Percentiles rank a stretch among this genome's conserved stretches.
Conservation (phyloP, 495 filamentous ascomycete genomes). For the Aspergillus sclerotiicarbonarius region DNA sequence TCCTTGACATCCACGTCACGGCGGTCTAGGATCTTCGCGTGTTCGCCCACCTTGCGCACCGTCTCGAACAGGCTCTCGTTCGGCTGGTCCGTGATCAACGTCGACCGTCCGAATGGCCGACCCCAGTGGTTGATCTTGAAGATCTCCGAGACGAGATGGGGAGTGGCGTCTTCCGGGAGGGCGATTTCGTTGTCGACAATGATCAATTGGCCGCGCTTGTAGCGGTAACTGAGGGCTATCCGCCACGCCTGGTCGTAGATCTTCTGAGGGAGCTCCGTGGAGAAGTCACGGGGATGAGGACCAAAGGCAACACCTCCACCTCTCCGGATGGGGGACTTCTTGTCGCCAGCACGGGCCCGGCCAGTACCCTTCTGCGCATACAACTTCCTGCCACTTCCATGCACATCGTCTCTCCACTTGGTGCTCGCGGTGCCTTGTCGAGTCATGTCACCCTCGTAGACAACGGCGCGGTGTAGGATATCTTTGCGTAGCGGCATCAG, state of each 20-base stretch:
- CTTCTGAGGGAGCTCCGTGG: constrained; percentile 76
- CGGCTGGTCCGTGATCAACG: constrained; percentile 64
- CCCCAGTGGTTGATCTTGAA: constrained; percentile 73
- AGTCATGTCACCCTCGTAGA: constrained; percentile 89
- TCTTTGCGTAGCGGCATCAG: constrained; percentile 84
- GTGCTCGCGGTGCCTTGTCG: constrained; percentile 83
- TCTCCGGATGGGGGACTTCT: constrained; percentile 75
- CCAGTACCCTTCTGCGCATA: constrained; percentile 83
- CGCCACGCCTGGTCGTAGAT: constrained; percentile 96
- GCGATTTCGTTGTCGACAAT: constrained; percentile 73
- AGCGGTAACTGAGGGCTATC: constrained; percentile 89
- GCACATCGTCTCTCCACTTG: constrained; percentile 81
- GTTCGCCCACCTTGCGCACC: constrained; percentile 57
- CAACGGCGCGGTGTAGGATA: constrained; percentile 85
- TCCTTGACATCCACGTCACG: constrained; percentile 91
- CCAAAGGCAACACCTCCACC: constrained; percentile 88
- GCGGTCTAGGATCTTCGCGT: constrained; percentile 64
- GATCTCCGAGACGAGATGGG: constrained; percentile 60
- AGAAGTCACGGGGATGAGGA: constrained; percentile 86
- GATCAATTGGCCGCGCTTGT: constrained; percentile 78
- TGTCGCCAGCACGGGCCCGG: constrained; percentile 71
- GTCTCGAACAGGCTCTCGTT: constrained; percentile 41
- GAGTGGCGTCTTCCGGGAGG: constrained; percentile 51
- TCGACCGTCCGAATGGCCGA: constrained; percentile 63
- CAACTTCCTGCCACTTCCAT: constrained; percentile 76